Evolutionary conservation across 2,329 filamentous ascomycete species (phyloP).

Genomic region (Alternaria gaisen): DNA sequence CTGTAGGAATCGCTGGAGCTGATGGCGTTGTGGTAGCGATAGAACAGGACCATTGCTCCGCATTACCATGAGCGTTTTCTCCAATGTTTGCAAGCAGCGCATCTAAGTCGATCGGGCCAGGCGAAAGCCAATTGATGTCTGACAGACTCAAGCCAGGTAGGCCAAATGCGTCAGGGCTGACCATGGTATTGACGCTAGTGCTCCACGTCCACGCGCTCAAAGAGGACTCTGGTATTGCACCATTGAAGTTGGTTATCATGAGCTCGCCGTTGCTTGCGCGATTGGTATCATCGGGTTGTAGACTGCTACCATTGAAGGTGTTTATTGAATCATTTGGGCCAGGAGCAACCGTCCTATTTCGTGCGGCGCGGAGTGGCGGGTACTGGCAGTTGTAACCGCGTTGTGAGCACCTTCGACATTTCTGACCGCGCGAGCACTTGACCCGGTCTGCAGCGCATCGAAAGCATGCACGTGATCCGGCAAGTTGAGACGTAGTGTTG

Average conservation of each 20-base stretch:
- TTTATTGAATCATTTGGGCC: not conserved
- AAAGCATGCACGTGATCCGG: slow-evolving; percentile 32
- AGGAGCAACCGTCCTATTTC: not conserved
- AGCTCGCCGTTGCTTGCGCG: not conserved
- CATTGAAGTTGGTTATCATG: not conserved
- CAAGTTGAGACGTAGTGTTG: not conserved
- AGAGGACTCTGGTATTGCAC: not conserved
- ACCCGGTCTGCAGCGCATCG: slow-evolving; percentile 39
- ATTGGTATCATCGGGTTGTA: not conserved
- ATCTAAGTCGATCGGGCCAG: slow-evolving; percentile 14
- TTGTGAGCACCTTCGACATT: slow-evolving; percentile 35
- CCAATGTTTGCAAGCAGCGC: slow-evolving; percentile 10
- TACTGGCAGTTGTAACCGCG: slow-evolving; percentile 34
- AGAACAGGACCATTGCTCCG: slow-evolving; percentile 1
- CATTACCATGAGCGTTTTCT: not conserved
- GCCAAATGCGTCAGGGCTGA: slow-evolving; percentile 4
- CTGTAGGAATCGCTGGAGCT: not conserved
- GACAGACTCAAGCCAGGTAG: slow-evolving; percentile 11
- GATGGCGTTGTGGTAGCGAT: not conserved
- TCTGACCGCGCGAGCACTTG: slow-evolving; percentile 37
- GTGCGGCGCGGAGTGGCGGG: slow-evolving; percentile 16
- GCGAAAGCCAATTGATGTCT: slow-evolving; percentile 21
- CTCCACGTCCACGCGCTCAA: slow-evolving; percentile 3
- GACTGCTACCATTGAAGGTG: not conserved
- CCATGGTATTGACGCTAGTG: not conserved